These are phyloP conservation scores for Carpinus fangiana DNA, from an alignment of 306 rosid species.

Conservation along the genomic window DNA sequence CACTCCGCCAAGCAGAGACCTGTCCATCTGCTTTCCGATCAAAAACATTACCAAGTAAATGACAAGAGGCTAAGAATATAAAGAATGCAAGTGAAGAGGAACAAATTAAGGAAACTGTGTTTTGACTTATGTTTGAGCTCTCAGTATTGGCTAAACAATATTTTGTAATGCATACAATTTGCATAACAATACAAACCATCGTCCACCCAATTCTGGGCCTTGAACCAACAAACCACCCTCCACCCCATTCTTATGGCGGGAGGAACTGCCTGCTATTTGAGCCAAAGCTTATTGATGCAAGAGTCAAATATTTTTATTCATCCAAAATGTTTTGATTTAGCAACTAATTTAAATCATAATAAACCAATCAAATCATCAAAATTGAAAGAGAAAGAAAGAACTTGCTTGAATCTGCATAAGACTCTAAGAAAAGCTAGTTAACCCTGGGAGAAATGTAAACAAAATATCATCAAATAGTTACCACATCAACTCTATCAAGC, in stretches of 20 bases:
- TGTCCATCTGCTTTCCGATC: not conserved
- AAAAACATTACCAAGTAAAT: not conserved
- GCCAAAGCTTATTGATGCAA: not conserved
- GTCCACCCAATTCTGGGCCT: not conserved
- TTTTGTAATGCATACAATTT: not conserved
- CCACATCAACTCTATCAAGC: not conserved
- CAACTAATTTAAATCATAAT: not conserved
- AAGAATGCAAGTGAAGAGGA: not conserved
- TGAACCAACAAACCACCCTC: not conserved
- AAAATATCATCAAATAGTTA: not conserved
- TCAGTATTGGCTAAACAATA: not conserved
- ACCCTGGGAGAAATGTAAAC: not conserved
- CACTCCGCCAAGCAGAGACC: not conserved
- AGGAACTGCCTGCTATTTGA: not conserved
- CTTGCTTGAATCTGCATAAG: not conserved
- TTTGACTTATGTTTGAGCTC: not conserved
- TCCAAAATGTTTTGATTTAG: not conserved
- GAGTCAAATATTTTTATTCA: not conserved
- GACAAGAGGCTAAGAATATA: conserved; percentile 1
- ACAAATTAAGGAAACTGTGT: not conserved
- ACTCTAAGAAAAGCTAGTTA: not conserved
- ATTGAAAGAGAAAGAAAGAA: not conserved
- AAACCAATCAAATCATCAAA: not conserved
- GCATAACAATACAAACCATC: not conserved
- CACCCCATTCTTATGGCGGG: not conserved